Conservation (phyloP, 495 filamentous ascomycete species). For the Podospora fimiseda region DNA sequence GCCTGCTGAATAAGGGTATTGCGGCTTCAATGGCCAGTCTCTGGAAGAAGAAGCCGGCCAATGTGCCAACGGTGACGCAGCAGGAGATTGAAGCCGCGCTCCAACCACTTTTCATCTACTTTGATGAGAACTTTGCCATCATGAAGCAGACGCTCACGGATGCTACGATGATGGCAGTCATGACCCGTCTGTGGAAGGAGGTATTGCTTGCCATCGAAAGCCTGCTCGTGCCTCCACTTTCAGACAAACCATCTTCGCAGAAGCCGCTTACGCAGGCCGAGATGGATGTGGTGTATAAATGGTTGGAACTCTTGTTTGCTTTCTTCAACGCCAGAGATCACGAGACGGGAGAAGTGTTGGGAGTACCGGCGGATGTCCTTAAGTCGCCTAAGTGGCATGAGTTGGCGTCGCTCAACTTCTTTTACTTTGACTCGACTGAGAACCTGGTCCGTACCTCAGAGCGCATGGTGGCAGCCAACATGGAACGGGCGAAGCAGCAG, state of each 20-base stretch:
- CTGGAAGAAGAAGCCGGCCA: conserved; percentile 54
- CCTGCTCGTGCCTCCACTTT: conserved; percentile 87
- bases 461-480: conserved; percentile 85
- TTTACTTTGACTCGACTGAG: conserved; percentile 92
- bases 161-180: conserved; percentile 91
- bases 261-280: conserved; percentile 82
- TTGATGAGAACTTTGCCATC: conserved; percentile 98
- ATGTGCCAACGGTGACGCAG: conserved; percentile 53
- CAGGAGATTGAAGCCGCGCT: conserved; percentile 75
- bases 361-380: conserved; percentile 83
- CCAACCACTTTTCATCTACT: conserved; percentile 88
- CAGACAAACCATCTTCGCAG: conserved; percentile 89
- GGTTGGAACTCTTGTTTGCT: conserved; percentile 84
- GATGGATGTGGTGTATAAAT: conserved; percentile 89
- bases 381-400: conserved; percentile 98
- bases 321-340: conserved; percentile 96
- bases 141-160: conserved; percentile 95
- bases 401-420: conserved; percentile 91
- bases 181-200: conserved; percentile 98
- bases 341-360: conserved; percentile 78
- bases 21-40: conserved; percentile 76
- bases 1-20: conserved; percentile 65
- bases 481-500: conserved; percentile 66
- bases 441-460: conserved; percentile 88
- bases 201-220: conserved; percentile 85